phyloP scores from a whole-genome alignment of 2,329 filamentous ascomycete genomes.

The Colletotrichum limetticola region DNA sequence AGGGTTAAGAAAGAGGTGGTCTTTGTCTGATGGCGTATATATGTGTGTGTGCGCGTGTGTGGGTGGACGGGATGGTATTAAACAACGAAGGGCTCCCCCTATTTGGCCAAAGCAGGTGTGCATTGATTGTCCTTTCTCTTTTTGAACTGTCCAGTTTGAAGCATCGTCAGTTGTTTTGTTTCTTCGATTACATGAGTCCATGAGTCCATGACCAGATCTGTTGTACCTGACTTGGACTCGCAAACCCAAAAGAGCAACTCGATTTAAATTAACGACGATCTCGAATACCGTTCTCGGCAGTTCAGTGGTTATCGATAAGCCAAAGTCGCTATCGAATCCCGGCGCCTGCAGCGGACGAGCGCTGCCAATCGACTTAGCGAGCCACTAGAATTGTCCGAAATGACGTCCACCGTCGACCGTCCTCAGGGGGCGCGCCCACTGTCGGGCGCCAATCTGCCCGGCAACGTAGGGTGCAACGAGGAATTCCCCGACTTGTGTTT shows the following conservation, averaged over 20 bases:
- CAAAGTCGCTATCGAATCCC: conserved; percentile 23
- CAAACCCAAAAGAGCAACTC: background rate
- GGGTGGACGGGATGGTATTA: conserved; percentile 10
- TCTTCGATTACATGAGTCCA: background rate
- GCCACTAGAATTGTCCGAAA: conserved; percentile 34
- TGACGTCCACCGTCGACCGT: conserved; percentile 27
- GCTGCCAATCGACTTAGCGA: conserved; percentile 31
- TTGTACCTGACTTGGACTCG: background rate
- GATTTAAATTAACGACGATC: background rate
- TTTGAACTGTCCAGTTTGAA: background rate
- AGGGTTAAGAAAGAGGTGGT: background rate
- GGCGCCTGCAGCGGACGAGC: conserved; percentile 35
- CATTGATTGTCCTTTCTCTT: background rate
- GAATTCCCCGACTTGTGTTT: conserved; percentile 58
- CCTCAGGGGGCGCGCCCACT: conserved; percentile 34
- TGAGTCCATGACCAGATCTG: background rate
- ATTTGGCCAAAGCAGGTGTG: background rate
- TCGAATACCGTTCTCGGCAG: conserved; percentile 15
- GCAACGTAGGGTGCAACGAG: conserved; percentile 49
- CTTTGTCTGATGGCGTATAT: background rate
- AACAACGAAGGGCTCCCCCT: background rate
- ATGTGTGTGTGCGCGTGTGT: no score
- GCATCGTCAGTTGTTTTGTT: background rate
- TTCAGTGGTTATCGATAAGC: conserved; percentile 30
- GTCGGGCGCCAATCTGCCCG: conserved; percentile 41